phyloP scores from a whole-genome alignment of 805 yeast species.

The Lachancea mirantina region DNA sequence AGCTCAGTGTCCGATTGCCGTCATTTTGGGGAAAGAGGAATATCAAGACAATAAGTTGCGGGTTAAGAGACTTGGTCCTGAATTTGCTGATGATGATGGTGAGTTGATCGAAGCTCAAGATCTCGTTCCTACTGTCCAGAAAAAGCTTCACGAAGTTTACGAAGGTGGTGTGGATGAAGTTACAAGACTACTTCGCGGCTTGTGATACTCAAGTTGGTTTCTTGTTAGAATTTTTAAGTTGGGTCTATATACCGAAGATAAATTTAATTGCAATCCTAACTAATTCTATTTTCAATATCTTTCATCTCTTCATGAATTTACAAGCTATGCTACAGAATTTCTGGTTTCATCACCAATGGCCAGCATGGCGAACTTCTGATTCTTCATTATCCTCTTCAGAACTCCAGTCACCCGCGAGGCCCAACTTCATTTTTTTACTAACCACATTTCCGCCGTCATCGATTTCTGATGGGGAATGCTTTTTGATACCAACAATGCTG shows the following conservation, averaged over 20 bases:
- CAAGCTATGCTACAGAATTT: not conserved
- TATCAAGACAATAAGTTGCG: slow-evolving; percentile 68
- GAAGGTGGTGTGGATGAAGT: slow-evolving; percentile 55
- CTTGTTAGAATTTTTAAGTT: not conserved
- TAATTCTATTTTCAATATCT: not conserved
- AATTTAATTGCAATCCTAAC: not conserved
- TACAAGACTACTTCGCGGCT: slow-evolving; percentile 52
- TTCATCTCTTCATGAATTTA: not conserved
- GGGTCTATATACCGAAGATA: not conserved
- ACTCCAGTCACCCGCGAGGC: slow-evolving; percentile 31
- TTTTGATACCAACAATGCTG: slow-evolving; percentile 13
- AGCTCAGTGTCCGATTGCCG: slow-evolving; percentile 83
- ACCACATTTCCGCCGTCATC: not conserved
- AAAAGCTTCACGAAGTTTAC: slow-evolving; percentile 44
- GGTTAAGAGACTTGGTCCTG: slow-evolving; percentile 84
- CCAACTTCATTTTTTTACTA: slow-evolving; percentile 25
- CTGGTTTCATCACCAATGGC: slow-evolving; percentile 27
- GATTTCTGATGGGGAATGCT: slow-evolving; percentile 9
- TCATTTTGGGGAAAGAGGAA: slow-evolving; percentile 94
- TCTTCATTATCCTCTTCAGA: slow-evolving; percentile 20
- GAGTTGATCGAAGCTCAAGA: slow-evolving; percentile 60
- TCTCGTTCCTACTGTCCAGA: slow-evolving; percentile 46
- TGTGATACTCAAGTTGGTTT: slow-evolving; percentile 27
- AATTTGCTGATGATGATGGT: slow-evolving; percentile 83
- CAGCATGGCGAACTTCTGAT: slow-evolving; percentile 17